These are phyloP conservation scores for Rubus parviflorus DNA, from an alignment of 306 rosid genomes.

Conservation along the genomic window DNA sequence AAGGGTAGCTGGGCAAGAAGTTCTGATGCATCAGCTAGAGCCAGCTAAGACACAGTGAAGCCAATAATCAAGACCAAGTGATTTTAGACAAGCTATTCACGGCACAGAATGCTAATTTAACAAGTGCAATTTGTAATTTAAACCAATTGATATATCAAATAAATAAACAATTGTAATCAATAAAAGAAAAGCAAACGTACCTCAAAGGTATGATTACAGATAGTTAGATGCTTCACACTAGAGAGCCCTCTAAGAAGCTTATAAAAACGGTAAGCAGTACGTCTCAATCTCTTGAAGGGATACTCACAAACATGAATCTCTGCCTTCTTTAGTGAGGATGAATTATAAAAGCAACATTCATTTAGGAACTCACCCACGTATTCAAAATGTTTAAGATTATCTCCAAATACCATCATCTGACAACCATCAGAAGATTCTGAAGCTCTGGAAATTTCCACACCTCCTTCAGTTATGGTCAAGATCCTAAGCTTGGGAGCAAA, in stretches of 20 bases:
- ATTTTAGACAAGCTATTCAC: neutral
- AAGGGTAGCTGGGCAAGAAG: neutral
- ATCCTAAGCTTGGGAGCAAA: neutral
- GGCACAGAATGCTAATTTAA: neutral
- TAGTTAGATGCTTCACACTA: neutral
- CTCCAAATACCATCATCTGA: conserved; percentile 7
- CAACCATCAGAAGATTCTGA: conserved; percentile 4
- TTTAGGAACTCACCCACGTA: neutral
- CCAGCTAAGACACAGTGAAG: neutral
- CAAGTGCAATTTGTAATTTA: neutral
- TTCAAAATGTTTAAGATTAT: neutral
- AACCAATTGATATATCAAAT: neutral
- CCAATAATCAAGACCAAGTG: neutral
- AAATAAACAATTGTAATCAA: neutral
- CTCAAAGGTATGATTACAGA: neutral
- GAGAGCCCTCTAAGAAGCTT: conserved; percentile 6
- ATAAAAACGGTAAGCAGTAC: neutral
- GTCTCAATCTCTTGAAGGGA: neutral
- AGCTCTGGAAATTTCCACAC: neutral
- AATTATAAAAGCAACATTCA: neutral
- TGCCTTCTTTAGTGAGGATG: neutral
- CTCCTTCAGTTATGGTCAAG: neutral
- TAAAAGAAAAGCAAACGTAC: neutral
- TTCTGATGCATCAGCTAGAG: neutral
- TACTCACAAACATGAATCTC: neutral